A percentile compares a stretch with the other conserved stretches of the same genome.
These are phyloP conservation scores for Naganishia onofrii DNA, from an alignment of 768 basidiomycete species.

Conservation along the genomic window DNA sequence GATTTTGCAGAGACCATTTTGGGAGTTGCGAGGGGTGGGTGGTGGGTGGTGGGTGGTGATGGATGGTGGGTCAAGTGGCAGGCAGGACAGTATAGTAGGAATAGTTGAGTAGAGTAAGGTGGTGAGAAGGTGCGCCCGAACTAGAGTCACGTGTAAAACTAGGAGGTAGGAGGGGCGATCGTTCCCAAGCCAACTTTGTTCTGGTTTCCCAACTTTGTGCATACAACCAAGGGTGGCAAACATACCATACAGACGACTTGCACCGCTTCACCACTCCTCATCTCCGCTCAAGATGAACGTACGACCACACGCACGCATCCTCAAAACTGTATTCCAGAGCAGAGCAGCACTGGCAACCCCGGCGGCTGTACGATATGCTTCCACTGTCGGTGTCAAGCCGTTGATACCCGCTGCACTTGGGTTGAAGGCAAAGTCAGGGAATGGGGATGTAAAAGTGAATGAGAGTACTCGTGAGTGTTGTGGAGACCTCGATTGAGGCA, in stretches of 20 bases:
- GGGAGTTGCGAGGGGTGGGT: not conserved
- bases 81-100: no score
- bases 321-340: not conserved
- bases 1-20: slow-evolving; percentile 11
- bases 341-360: not conserved
- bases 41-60: no score
- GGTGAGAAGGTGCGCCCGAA: not conserved
- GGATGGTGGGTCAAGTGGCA: no score
- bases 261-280: not conserved
- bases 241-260: no score
- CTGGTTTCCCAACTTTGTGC: not conserved
- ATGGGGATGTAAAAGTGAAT: not conserved
- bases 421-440: not conserved
- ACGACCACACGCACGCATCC: not conserved
- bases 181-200: not conserved
- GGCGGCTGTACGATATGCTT: slow-evolving; percentile 3
- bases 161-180: slow-evolving; percentile 1
- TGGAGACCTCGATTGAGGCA: no score
- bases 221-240: no score
- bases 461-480: slow-evolving; percentile 17
- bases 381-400: slow-evolving; percentile 7
- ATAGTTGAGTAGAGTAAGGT: no score
- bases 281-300: not conserved
- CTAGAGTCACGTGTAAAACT: slow-evolving; percentile 5
- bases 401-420: slow-evolving; percentile 3